Conservation (phyloP, 2,329 filamentous ascomycete genomes). For the Leptographium radiaticola region DNA sequence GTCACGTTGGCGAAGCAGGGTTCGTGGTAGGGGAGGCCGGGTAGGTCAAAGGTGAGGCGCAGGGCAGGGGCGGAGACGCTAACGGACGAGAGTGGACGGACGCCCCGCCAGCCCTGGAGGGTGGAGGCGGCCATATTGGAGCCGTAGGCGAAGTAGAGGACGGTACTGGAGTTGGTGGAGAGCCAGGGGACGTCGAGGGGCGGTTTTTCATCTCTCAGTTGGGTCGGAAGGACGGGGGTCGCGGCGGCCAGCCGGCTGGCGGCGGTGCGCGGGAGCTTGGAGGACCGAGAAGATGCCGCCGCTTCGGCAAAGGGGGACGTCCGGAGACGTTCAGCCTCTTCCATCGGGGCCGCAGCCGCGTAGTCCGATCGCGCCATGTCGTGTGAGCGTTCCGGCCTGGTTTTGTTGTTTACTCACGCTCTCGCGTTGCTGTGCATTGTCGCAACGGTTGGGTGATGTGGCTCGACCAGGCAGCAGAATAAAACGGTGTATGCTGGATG, state of each 20-base stretch:
- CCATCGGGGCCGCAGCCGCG: too few species aligned
- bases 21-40: conserved; percentile 74
- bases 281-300: too few species aligned
- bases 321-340: too few species aligned
- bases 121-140: conserved; percentile 75
- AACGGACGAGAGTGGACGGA: conserved; percentile 66
- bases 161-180: conserved; percentile 19
- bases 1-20: conserved; percentile 84
- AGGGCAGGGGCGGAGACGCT: conserved; percentile 74
- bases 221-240: background rate
- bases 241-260: conserved; percentile 23
- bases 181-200: conserved; percentile 5
- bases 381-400: too few species aligned
- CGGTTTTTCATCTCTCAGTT: too few species aligned
- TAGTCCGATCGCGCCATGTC: too few species aligned
- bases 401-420: too few species aligned
- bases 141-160: conserved; percentile 80
- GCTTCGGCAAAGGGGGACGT: too few species aligned
- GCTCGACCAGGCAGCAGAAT: too few species aligned
- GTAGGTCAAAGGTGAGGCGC: conserved; percentile 69
- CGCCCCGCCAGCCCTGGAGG: conserved; percentile 64
- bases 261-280: conserved; percentile 21
- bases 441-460: too few species aligned
- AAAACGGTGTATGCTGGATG: too few species aligned
- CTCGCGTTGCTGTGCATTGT: too few species aligned